Evolutionary conservation across 164 flowering plant species (phyloP).

Genomic region (Tinospora cordifolia): DNA sequence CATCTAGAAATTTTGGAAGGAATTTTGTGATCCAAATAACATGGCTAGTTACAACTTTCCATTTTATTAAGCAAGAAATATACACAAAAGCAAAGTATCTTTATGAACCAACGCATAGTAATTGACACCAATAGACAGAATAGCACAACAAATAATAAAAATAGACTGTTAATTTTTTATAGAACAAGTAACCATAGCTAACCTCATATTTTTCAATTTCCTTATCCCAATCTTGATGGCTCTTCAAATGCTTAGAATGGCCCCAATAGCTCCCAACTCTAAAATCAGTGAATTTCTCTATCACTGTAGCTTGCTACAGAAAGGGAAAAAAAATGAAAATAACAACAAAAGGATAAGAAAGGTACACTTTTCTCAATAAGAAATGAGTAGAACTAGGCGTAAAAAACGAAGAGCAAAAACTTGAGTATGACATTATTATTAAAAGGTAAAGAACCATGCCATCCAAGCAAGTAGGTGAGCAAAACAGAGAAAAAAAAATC

Average conservation of each 20-base stretch:
- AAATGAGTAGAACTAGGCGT: not conserved
- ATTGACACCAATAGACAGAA: no score
- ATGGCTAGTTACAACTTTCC: no score
- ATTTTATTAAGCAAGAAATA: no score
- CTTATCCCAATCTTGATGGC: conserved; percentile 61
- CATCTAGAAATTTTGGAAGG: no score
- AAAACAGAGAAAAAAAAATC: not conserved
- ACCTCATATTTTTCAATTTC: conserved; percentile 78
- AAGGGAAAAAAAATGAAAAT: not conserved
- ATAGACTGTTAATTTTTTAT: not conserved
- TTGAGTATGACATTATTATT: not conserved
- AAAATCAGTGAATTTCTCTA: conserved; percentile 59
- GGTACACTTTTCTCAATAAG: not conserved
- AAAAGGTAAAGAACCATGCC: not conserved
- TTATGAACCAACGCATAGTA: no score
- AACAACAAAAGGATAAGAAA: not conserved
- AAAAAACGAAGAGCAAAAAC: not conserved
- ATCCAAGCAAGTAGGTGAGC: not conserved
- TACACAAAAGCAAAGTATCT: no score
- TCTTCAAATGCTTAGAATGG: conserved; percentile 37
- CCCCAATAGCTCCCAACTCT: conserved; percentile 62
- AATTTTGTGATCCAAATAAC: no score
- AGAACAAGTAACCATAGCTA: conserved; percentile 10
- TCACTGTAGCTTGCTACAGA: conserved; percentile 75
- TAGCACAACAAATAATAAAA: not conserved